Conservation (phyloP, 306 rosid genomes). For the Quercus mongolica region DNA sequence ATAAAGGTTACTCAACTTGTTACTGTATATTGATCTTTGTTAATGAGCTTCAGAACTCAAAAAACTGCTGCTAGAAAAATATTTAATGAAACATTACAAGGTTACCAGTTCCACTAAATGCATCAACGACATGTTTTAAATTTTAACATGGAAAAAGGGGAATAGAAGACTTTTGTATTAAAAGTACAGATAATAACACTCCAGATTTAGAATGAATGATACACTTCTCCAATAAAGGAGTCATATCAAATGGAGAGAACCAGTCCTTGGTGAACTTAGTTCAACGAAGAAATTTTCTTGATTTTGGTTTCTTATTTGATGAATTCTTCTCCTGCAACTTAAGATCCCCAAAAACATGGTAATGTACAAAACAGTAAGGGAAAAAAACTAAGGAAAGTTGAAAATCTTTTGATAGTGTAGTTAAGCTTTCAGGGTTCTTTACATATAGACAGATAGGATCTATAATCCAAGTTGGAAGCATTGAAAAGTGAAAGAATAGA, state of each 20-base stretch:
- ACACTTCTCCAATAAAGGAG: not conserved
- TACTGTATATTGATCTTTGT: not conserved
- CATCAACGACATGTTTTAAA: not conserved
- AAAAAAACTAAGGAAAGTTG: not conserved
- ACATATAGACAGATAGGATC: not conserved
- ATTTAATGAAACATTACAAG: not conserved
- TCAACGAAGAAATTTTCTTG: not conserved
- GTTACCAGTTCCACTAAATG: not conserved
- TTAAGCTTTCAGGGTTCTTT: not conserved
- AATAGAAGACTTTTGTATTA: not conserved
- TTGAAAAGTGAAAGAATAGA: conserved; percentile 1
- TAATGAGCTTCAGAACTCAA: not conserved
- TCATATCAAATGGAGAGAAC: not conserved
- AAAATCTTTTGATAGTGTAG: not conserved
- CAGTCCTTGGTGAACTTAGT: not conserved
- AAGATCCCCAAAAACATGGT: not conserved
- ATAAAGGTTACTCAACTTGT: not conserved
- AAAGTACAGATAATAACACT: not conserved
- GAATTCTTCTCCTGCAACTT: not conserved
- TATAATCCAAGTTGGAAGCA: not conserved
- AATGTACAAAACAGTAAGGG: not conserved
- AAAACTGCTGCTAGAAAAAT: not conserved
- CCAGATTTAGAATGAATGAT: not conserved
- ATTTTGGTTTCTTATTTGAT: not conserved
- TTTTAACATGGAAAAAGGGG: not conserved